Evolutionary conservation across 1,284 basidiomycete species (phyloP).

Genomic region (Cryptococcus wingfieldii): DNA sequence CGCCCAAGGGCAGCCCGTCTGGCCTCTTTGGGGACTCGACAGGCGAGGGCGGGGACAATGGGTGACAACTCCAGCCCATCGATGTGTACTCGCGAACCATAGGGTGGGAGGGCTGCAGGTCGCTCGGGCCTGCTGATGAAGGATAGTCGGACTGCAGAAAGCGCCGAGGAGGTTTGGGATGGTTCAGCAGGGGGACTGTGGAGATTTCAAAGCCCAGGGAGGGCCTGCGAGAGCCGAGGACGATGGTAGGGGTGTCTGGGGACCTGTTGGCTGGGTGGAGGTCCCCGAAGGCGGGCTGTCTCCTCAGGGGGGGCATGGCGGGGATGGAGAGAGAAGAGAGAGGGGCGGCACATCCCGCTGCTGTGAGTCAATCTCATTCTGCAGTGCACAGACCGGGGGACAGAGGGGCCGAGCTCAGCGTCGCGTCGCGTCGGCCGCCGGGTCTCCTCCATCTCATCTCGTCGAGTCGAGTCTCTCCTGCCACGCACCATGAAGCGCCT

Average conservation of each 20-base stretch:
- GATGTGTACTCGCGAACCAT: constrained; percentile 17
- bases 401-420: too few species aligned
- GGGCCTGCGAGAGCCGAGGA: constrained; percentile 13
- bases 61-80: constrained; percentile 3
- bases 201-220: constrained; percentile 11
- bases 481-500: neutral
- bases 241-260: constrained; percentile 1
- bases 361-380: too few species aligned
- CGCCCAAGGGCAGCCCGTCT: neutral
- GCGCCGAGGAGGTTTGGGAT: neutral
- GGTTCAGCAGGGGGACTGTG: neutral
- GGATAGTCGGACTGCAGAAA: neutral
- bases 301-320: too few species aligned
- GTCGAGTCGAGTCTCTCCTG: too few species aligned
- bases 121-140: neutral
- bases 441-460: constrained; percentile 36
- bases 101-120: neutral
- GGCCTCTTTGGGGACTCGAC: neutral
- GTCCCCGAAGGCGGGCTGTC: neutral
- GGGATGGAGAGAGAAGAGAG: too few species aligned
- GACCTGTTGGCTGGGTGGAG: neutral
- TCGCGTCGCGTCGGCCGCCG: too few species aligned
- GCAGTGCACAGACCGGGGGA: too few species aligned
- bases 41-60: neutral
- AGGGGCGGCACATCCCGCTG: too few species aligned